Evolutionary conservation across 2,329 filamentous ascomycete species (phyloP), one percentile per base, ranked within the genome.

Genomic region (Hypoxylon sp.): DNA sequence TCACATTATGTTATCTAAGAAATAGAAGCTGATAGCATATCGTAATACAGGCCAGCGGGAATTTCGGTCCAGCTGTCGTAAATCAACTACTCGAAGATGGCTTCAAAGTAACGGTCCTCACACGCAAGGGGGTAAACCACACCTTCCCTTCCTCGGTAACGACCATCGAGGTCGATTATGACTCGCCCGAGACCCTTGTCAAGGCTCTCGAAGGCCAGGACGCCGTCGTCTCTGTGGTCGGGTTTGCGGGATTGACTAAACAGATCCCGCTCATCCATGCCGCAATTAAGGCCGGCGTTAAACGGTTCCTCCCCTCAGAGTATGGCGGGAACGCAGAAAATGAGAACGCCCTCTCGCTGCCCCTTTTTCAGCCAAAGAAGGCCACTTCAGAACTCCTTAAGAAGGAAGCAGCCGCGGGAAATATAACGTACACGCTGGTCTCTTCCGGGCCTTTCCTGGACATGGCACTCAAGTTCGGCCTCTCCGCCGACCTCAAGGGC

Each of bases 291-390:
- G 87, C 87, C 2, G 87, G 88, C 4, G 87, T 91, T 0, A 82
- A 88, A 74, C 83, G 87, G 11, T 89, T 90, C 79, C 77, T 91
- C 32, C 88, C 89, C 1, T 86, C 86, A 1, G 88, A 91, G 65
- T 91, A 84, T 52, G 82, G 81, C 34, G 72, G 75, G 46, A 76
- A 83, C 78, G 72, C 80, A 1, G 43, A 51, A 9, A 72, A 71
- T 56, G 63, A 65, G 25, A 67, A 71, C 17, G 51, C 55, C 0
- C 34, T 34, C 11, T 17, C 28, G 10, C 58, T 76, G 3, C 74
- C 74, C 51, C 45, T 67, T 17, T 76, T 71, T 56, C 36, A 17
- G 9, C 13, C 58, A 30, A 76, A 75, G 65, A 63, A 66, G 14
- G 36, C 56, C 5, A 46, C 62, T 25, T 36, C 25, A 11, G 60